Base-by-base conservation (phyloP, 352 stramenopile species). In the Pythium dissimile region DNA sequence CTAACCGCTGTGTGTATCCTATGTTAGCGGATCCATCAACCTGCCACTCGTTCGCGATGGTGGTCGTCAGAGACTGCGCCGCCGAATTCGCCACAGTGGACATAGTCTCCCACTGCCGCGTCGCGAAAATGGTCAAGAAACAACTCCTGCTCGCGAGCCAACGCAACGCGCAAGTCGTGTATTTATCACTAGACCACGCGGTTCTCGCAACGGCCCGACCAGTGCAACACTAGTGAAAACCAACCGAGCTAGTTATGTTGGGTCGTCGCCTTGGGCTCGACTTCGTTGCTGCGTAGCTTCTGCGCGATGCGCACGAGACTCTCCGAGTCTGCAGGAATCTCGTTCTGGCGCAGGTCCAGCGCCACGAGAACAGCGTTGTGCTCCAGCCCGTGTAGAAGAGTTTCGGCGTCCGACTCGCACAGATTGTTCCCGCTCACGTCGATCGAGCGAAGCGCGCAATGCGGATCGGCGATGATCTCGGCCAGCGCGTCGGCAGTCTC, bases 401-500 rank as follows among this genome's bases (percentile, higher is more conserved):
- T 45, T 18, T 81, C 73, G 16, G 66, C 80, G 43, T 94, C 80
- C 4, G 58, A 57, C 62, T 91, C 83, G 2, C 37, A 79, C 0
- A 97, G 57, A 28, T 66, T 44, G 56, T 97, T 97, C 39, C 80
- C 83, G 50, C 83, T 95, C 16, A 97, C 62, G 54, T 97, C 83
- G 39, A 97, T 68, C 2, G 77, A 82, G 2, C 69, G 63, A 37
- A 97, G 64, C 16, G 73, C 52, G 5, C 71, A 85, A 0, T 80
- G 52, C 16, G 84, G 69, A 46, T 95, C 74, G 18, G 71, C 68
- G 16, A 97, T 67, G 45, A 96, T 85, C 48, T 84, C 73, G 27
- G 69, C 75, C 16, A 97, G 54, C 10, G 69, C 76, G 24, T 89
- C 74, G 10, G 82, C 75, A 15, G 78, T 86, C 45, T 97, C 80